These are phyloP conservation scores for Eleusine coracana DNA, from an alignment of 176 grass and related monocot genomes.

Conservation along the genomic window DNA sequence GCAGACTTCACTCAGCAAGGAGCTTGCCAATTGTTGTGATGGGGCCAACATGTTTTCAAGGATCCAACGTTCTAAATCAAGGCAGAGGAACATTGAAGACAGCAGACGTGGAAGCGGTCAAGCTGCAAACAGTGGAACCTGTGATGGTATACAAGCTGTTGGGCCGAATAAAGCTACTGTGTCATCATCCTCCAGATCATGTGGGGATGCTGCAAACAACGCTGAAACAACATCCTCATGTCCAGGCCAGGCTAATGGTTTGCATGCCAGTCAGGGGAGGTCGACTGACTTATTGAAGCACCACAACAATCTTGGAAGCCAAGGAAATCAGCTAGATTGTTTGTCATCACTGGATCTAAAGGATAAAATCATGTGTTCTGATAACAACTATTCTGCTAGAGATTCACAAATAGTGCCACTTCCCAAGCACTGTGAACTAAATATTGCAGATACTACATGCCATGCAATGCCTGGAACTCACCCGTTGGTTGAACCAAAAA, in stretches of 20 bases:
- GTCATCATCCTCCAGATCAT: constrained; percentile 39
- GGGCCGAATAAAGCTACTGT: neutral
- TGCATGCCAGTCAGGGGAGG: constrained; percentile 19
- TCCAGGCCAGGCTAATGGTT: constrained; percentile 34
- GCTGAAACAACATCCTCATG: constrained; percentile 16
- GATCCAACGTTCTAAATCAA: constrained; percentile 70
- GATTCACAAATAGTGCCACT: constrained; percentile 22
- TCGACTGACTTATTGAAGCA: constrained; percentile 37
- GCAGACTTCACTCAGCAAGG: constrained; percentile 33
- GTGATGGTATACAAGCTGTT: constrained; percentile 17
- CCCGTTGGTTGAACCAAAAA: constrained; percentile 48
- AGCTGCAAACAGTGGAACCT: constrained; percentile 25
- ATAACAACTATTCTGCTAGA: constrained; percentile 26
- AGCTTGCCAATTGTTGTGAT: constrained; percentile 38
- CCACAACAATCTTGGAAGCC: constrained; percentile 23
- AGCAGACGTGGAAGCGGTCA: constrained; percentile 32
- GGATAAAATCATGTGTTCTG: constrained; percentile 31
- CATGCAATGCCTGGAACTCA: constrained; percentile 39
- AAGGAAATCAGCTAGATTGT: constrained; percentile 36
- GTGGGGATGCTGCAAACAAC: constrained; percentile 30
- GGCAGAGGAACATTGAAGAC: constrained; percentile 55
- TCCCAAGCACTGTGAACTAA: constrained; percentile 14
- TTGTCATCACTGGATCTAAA: neutral
- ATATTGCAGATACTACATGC: constrained; percentile 2
- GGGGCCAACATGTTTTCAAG: constrained; percentile 49